Percentiles rank a stretch among this genome's conserved stretches.
Conservation (phyloP, 2,329 filamentous ascomycete species). For the Raffaelea albimanens region DNA sequence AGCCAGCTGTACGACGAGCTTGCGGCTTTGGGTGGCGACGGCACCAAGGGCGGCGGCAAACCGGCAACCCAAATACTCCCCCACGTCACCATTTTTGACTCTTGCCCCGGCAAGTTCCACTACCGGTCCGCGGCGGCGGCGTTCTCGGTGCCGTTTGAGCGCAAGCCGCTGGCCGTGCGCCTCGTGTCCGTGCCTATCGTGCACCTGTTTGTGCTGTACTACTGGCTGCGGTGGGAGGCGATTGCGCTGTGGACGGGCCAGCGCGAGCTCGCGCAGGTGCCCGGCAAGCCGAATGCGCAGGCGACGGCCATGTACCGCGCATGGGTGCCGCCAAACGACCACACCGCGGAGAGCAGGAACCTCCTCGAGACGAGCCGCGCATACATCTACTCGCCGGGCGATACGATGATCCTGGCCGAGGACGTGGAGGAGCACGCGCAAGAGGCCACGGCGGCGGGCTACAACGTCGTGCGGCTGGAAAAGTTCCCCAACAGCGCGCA, state of each 20-base stretch:
- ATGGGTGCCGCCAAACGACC: conserved; percentile 25
- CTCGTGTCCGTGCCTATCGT: conserved; percentile 15
- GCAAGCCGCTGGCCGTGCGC: conserved; percentile 10
- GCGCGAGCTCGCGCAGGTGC: background rate
- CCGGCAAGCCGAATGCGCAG: background rate
- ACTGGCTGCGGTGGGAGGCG: conserved; percentile 17
- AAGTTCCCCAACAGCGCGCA: conserved; percentile 38
- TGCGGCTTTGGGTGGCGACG: no score
- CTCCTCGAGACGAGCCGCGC: conserved; percentile 31
- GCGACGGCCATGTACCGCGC: background rate
- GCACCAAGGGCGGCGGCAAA: no score
- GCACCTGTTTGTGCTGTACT: conserved; percentile 18
- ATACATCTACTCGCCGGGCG: conserved; percentile 43
- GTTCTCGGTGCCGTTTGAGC: conserved; percentile 3
- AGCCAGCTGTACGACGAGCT: conserved; percentile 24
- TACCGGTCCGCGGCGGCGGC: conserved; percentile 16
- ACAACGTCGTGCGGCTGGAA: conserved; percentile 30
- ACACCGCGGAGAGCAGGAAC: conserved; percentile 18
- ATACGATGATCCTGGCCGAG: conserved; percentile 34
- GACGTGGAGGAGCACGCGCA: conserved; percentile 39
- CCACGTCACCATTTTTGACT: conserved; percentile 37
- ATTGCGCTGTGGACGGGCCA: background rate
- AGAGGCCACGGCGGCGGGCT: conserved; percentile 29
- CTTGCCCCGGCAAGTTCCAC: conserved; percentile 35
- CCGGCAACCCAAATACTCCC: conserved; percentile 25